Evolutionary conservation across 148 eudicot species (phyloP).

Genomic region (Camellia sinensis): DNA sequence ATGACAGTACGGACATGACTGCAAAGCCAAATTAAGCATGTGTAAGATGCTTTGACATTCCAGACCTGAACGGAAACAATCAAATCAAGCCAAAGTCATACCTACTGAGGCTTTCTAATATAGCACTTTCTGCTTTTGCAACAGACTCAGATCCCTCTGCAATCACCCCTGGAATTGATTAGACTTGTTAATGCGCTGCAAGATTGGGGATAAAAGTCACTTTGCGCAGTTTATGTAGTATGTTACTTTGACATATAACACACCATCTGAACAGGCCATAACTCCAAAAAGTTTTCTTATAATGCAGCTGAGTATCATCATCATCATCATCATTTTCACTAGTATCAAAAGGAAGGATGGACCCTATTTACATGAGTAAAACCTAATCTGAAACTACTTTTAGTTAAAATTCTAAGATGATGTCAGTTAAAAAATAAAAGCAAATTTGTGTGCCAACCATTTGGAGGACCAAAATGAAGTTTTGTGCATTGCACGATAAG

Average conservation of each 20-base stretch:
- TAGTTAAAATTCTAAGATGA: too few relatives aligned
- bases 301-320: background rate
- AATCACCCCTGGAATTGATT: conserved; percentile 53
- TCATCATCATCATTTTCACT: background rate
- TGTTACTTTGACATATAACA: background rate
- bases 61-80: conserved; percentile 3
- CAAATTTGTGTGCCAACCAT: too few relatives aligned
- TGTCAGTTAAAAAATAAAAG: too few relatives aligned
- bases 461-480: background rate
- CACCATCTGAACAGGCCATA: conserved; percentile 2
- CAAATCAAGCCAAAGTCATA: conserved; percentile 25
- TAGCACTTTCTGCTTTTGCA: conserved; percentile 65
- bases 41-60: background rate
- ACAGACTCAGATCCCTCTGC: conserved; percentile 72
- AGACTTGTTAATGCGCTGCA: conserved; percentile 29
- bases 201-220: conserved; percentile 19
- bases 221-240: background rate
- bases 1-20: conserved; percentile 82
- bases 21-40: conserved; percentile 18
- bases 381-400: background rate
- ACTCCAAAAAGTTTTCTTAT: background rate
- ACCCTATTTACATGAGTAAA: background rate
- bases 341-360: background rate
- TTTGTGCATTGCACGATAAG: background rate
- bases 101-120: conserved; percentile 91